phyloP scores from a whole-genome alignment of 73 alveolate species.

The Stentor coeruleus region DNA sequence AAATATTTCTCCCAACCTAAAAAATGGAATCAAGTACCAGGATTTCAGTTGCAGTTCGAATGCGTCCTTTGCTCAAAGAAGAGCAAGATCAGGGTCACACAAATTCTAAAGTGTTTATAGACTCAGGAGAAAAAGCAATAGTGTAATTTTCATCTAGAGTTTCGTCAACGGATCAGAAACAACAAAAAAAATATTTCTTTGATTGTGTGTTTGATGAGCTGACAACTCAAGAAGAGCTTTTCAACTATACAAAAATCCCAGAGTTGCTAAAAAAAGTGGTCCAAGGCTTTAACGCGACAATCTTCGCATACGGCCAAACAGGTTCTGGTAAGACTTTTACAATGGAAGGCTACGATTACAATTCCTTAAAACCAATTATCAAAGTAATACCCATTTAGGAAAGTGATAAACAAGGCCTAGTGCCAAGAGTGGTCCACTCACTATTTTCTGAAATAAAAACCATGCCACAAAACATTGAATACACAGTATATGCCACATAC shows the following conservation, averaged over 20 bases:
- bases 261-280: constrained; percentile 64
- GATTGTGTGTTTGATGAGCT: constrained; percentile 70
- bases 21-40: too few relatives aligned
- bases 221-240: constrained; percentile 62
- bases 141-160: background rate
- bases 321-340: constrained; percentile 95
- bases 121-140: background rate
- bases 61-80: background rate
- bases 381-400: background rate
- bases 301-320: constrained; percentile 93
- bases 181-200: constrained; percentile 44
- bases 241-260: constrained; percentile 46
- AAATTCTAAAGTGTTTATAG: background rate
- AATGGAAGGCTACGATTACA: constrained; percentile 83
- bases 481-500: constrained; percentile 71
- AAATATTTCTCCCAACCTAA: too few relatives aligned
- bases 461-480: constrained; percentile 40
- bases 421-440: constrained; percentile 80
- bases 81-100: background rate
- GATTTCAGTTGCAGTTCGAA: background rate
- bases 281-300: constrained; percentile 92
- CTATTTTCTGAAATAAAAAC: constrained; percentile 66
- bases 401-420: constrained; percentile 59
- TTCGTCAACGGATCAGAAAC: background rate
- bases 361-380: background rate